A percentile compares a stretch with the other conserved stretches of the same genome.
Conservation (phyloP, 2,329 filamentous ascomycete species). For the Botryotinia convoluta region DNA sequence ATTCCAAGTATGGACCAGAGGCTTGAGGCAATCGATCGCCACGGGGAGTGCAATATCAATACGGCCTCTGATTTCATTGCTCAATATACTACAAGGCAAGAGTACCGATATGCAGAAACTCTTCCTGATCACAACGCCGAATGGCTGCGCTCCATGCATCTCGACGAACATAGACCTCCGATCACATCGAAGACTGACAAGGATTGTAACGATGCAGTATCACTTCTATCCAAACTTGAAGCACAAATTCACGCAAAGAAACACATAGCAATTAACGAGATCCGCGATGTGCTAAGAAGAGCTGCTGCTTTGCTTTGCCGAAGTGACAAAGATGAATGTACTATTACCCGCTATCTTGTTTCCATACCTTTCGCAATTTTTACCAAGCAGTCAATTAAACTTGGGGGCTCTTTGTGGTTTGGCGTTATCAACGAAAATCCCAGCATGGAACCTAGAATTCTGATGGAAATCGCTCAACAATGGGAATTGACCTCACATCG, state of each 20-base stretch:
- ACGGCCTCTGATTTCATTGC: conserved; percentile 94
- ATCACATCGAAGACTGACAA: conserved; percentile 47
- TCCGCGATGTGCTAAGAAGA: conserved; percentile 77
- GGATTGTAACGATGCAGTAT: conserved; percentile 58
- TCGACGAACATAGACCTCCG: conserved; percentile 47
- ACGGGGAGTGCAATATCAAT: conserved; percentile 75
- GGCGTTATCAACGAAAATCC: conserved; percentile 97
- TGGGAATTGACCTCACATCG: conserved; percentile 84
- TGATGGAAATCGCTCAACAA: conserved; percentile 83
- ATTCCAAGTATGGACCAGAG: conserved; percentile 86
- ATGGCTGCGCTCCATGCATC: conserved; percentile 59
- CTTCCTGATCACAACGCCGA: conserved; percentile 66
- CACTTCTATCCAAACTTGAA: conserved; percentile 70
- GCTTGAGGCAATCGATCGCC: conserved; percentile 74
- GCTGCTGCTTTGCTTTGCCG: conserved; percentile 85
- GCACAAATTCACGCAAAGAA: conserved; percentile 66
- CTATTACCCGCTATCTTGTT: conserved; percentile 83
- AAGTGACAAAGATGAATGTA: conserved; percentile 69
- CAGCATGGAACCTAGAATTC: conserved; percentile 77
- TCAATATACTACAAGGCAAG: conserved; percentile 94
- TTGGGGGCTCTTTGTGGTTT: conserved; percentile 93
- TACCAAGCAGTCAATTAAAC: conserved; percentile 90
- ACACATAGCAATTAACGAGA: conserved; percentile 67
- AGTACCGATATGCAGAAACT: conserved; percentile 84
- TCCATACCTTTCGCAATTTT: conserved; percentile 91